Evolutionary conservation across 73 alveolate species (phyloP), one percentile per base, ranked within the genome.

Genomic region (Tetrahymena borealis): DNA sequence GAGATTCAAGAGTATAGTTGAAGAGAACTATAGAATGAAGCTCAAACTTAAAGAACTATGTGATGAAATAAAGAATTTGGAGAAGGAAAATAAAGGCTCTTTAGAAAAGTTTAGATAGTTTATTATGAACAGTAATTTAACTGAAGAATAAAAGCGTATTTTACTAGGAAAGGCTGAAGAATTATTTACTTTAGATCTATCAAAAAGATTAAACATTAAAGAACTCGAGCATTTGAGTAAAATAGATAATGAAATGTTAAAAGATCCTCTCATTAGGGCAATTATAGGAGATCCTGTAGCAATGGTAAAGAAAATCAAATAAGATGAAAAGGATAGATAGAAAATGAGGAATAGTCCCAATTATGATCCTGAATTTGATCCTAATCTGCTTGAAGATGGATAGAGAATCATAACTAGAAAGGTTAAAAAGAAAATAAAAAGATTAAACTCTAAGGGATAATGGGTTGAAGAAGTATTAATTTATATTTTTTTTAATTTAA

Each of bases 301-400:
- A 0, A 93, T 93, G 91, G 78, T 85, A 11, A 93, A 90, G 39
- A 37, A 93, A 39, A 92, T 93, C 1, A 93, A 93, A 36, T 33
- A 93, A 39, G 95, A 93, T 33, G 95, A 93, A 93, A 38, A 38
- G 11, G 91, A 60, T 12, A 93, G 92, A 90, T 85, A 93, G 39
- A 93, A 93, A 79, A 33, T 93, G 24, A 39, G 78, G 9, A 40
- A 40, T 13, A 41, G 77, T 15, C 93, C 95, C 6, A 38, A 38
- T 40, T 93, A 93, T 85, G 93, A 93, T 79, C 93, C 95, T 28
- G 39, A 79, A 35, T 93, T 93, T 40, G 95, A 93, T 93, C 91
- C 95, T 4, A 92, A 93, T 37, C 91, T 85, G 78, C 20, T 93
- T 7, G 91, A 93, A 40, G 93, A 91, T 28, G 95, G 93, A 11